phyloP scores from a whole-genome alignment of 2,329 filamentous ascomycete genomes.

The Colletotrichum euphorbiae region DNA sequence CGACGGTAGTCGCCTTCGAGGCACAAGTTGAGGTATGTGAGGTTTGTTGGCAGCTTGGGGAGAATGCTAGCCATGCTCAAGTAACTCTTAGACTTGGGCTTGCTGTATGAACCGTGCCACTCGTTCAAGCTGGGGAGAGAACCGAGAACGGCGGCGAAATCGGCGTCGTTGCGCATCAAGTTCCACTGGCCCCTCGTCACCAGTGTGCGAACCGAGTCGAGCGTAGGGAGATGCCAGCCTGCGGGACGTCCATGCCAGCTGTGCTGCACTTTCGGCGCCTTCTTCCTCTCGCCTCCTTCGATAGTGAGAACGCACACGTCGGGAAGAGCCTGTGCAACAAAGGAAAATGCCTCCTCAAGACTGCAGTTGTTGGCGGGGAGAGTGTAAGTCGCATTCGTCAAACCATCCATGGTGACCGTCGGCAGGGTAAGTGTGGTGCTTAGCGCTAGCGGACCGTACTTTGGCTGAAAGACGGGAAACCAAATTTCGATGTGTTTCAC shows the following conservation, averaged over 20 bases:
- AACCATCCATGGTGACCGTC: constrained; percentile 65
- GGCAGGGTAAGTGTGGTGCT: constrained; percentile 60
- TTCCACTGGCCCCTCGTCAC: constrained; percentile 84
- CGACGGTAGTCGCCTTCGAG: constrained; percentile 79
- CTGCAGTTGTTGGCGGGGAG: constrained; percentile 75
- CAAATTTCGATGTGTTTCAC: constrained; percentile 81
- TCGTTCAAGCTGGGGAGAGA: constrained; percentile 75
- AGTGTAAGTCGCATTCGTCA: constrained; percentile 69
- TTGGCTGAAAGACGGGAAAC: constrained; percentile 79
- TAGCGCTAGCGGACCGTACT: constrained; percentile 56
- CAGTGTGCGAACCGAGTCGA: constrained; percentile 72
- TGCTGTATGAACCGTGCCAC: constrained; percentile 74
- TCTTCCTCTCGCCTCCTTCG: constrained; percentile 82
- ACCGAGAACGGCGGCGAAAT: constrained; percentile 71
- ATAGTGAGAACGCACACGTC: constrained; percentile 75
- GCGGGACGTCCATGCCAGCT: constrained; percentile 42
- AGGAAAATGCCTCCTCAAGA: constrained; percentile 75
- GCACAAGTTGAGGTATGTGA: constrained; percentile 74
- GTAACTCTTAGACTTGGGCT: constrained; percentile 80
- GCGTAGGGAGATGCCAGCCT: constrained; percentile 54
- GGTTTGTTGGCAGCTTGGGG: constrained; percentile 64
- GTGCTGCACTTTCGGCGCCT: constrained; percentile 72
- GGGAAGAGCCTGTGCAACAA: constrained; percentile 69
- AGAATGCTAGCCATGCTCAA: constrained; percentile 75
- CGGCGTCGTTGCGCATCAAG: constrained; percentile 70